Evolutionary conservation across 805 yeast species (phyloP).

Genomic region (Dipodascus geniculatus): DNA sequence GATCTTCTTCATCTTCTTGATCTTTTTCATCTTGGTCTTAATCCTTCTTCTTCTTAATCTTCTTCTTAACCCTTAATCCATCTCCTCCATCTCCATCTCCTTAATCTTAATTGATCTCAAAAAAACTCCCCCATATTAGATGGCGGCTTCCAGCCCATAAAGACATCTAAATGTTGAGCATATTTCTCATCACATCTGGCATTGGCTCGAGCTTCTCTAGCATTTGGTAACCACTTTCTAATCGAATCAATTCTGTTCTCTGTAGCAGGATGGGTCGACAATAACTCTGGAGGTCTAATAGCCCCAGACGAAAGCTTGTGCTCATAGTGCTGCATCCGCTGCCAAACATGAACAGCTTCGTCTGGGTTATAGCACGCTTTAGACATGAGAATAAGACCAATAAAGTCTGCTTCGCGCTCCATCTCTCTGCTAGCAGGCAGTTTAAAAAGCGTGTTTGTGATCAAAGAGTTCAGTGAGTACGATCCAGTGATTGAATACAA

Average conservation of each 20-base stretch:
- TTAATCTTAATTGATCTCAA: too few species aligned
- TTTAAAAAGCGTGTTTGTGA: conserved; percentile 44
- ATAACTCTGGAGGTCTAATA: conserved; percentile 39
- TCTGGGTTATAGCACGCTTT: conserved; percentile 75
- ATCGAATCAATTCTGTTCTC: conserved; percentile 60
- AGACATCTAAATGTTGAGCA: not conserved
- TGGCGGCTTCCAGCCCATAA: not conserved
- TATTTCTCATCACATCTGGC: conserved; percentile 27
- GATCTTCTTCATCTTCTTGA: too few species aligned
- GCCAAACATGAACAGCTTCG: conserved; percentile 72
- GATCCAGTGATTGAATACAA: conserved; percentile 55
- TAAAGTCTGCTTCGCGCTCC: conserved; percentile 95
- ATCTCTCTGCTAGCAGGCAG: conserved; percentile 84
- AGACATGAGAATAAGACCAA: conserved; percentile 87
- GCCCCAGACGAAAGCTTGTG: conserved; percentile 23
- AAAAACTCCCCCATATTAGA: too few species aligned
- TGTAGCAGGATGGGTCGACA: conserved; percentile 86
- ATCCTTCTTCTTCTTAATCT: too few species aligned
- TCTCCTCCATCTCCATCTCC: too few species aligned
- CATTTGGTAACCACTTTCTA: conserved; percentile 45
- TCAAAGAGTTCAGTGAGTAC: conserved; percentile 37
- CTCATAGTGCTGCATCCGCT: conserved; percentile 55
- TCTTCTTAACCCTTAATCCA: too few species aligned
- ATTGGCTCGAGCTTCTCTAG: conserved; percentile 27
- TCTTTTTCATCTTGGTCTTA: too few species aligned